These are phyloP conservation scores for Sparassis latifolia DNA, from an alignment of 1,284 basidiomycete genomes.

Conservation along the genomic window DNA sequence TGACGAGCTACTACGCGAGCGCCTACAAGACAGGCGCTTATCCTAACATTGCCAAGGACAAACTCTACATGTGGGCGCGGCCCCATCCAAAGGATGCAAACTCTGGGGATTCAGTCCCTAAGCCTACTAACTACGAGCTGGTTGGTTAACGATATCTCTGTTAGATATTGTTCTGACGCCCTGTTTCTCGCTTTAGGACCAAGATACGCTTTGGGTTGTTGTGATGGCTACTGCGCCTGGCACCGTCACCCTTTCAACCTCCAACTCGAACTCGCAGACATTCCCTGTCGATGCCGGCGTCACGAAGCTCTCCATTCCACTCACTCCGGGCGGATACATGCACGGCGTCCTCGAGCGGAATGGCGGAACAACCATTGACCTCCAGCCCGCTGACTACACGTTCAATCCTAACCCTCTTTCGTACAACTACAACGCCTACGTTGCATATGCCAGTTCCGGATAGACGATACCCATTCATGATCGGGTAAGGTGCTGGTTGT, in stretches of 20 bases:
- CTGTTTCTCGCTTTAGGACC: constrained; percentile 24
- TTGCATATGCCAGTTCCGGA: constrained; percentile 32
- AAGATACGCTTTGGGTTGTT: constrained; percentile 60
- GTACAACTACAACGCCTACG: constrained; percentile 66
- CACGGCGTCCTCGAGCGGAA: constrained; percentile 50
- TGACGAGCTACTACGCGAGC: constrained; percentile 65
- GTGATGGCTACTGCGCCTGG: constrained; percentile 55
- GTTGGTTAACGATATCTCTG: constrained; percentile 21
- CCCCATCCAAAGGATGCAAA: constrained; percentile 59
- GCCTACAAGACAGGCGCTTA: constrained; percentile 73
- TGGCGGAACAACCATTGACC: constrained; percentile 44
- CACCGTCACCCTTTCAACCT: constrained; percentile 45
- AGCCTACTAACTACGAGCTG: constrained; percentile 50
- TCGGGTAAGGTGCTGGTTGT: not conserved
- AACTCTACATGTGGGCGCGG: constrained; percentile 68
- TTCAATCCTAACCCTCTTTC: constrained; percentile 46
- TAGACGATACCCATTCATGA: not conserved
- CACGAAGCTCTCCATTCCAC: constrained; percentile 58
- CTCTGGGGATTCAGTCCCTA: constrained; percentile 42
- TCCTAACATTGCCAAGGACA: constrained; percentile 58
- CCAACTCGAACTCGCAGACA: constrained; percentile 35
- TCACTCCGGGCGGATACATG: constrained; percentile 54
- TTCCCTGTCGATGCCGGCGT: constrained; percentile 53
- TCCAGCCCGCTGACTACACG: constrained; percentile 41
- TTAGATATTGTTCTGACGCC: not conserved